Conservation (phyloP, 2,329 filamentous ascomycete genomes). For the Metarhizium album region DNA sequence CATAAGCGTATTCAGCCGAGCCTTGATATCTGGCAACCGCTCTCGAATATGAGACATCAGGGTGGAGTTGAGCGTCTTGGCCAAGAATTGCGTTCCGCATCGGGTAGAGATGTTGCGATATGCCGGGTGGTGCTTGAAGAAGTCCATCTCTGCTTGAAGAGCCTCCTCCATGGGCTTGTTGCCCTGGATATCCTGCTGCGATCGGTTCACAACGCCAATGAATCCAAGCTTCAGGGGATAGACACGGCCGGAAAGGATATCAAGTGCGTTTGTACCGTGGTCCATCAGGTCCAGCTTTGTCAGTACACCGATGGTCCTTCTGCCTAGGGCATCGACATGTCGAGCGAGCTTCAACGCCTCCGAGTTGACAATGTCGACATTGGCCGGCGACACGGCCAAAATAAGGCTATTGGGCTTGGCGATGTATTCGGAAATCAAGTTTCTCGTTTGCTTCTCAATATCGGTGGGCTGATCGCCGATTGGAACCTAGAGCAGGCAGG, state of each 20-base stretch:
- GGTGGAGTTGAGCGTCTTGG: conserved; percentile 89
- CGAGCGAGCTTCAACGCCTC: conserved; percentile 93
- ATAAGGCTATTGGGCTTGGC: conserved; percentile 98
- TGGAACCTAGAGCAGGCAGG: conserved; percentile 51
- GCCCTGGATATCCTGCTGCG: conserved; percentile 93
- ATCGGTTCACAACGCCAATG: conserved; percentile 95
- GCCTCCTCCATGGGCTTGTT: conserved; percentile 93
- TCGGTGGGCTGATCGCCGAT: conserved; percentile 96
- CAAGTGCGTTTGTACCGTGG: conserved; percentile 92
- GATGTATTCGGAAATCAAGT: conserved; percentile 95
- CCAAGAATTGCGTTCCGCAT: conserved; percentile 88
- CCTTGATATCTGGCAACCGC: conserved; percentile 93
- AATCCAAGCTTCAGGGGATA: conserved; percentile 96
- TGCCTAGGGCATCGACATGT: conserved; percentile 90
- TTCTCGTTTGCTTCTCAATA: conserved; percentile 97
- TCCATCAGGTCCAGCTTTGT: conserved; percentile 99
- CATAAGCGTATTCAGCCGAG: conserved; percentile 94
- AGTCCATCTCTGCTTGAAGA: conserved; percentile 79
- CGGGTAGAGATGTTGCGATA: conserved; percentile 92
- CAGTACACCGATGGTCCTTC: conserved; percentile 89
- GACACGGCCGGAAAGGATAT: conserved; percentile 93
- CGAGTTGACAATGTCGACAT: conserved; percentile 97
- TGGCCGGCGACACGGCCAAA: conserved; percentile 90
- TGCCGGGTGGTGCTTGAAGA: conserved; percentile 93
- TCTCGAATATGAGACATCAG: conserved; percentile 96